Evolutionary conservation across 805 yeast genomes (phyloP), one percentile per base, ranked within the genome.

Genomic region (Barnettozyma botsteinii): DNA sequence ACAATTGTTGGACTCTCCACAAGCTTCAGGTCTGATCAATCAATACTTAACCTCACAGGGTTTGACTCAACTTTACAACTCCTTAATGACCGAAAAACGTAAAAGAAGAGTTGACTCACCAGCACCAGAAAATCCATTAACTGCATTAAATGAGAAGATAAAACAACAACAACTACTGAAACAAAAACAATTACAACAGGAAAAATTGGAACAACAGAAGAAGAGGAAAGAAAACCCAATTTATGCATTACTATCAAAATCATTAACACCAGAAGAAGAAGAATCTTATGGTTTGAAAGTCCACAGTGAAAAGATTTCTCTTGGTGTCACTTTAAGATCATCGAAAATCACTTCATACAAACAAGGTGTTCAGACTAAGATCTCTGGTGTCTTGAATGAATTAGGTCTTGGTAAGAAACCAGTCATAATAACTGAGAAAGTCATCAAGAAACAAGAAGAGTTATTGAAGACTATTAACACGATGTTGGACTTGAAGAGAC

Each of bases 1-100:
- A 33, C 78, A 84, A 19, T 65, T 89, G 22, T 67, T 93, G 42
- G 98, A 93, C 55, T 81, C 95, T 1, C 97, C 98, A 2, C 89
- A 83, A 53, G 57, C 75, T 1, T 76, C 88, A 1, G 87, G 81
- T 35, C 70, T 86, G 3, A 79, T 85, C 18, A 76, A 77, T 37
- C 93, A 84, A 55, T 85, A 79, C 54, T 71, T 81, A 51, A 76
- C 93, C 1, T 85, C 95, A 2, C 94, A 85, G 51, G 98, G 98
- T 0, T 70, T 93, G 38, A 78, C 95, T 2, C 95, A 85, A 55
- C 69, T 93, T 17, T 87, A 88, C 53, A 83, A 79, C 52, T 80
- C 84, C 37, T 69, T 93, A 45, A 79, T 89, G 76, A 65, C 78
- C 30, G 83, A 78, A 49, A 79, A 77, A 53, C 70, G 73, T 30